phyloP scores from a whole-genome alignment of 78 protist genomes.

The Protostelium mycophagum region DNA sequence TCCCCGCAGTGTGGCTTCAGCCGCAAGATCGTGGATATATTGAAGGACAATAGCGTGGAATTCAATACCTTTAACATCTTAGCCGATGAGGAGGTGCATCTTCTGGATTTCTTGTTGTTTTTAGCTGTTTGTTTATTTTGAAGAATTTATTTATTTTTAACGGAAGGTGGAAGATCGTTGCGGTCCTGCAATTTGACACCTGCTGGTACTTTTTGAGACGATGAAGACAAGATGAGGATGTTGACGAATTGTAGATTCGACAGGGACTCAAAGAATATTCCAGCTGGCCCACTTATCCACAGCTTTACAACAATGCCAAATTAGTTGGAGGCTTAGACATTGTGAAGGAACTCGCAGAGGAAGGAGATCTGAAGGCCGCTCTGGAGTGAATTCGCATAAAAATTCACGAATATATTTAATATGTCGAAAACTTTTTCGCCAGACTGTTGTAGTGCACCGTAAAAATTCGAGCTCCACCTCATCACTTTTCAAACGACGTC shows the following conservation, averaged over 20 bases:
- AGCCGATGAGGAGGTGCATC: constrained; percentile 47
- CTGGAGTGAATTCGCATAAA: neutral
- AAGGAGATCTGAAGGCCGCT: constrained; percentile 21
- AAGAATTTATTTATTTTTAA: too few relatives aligned
- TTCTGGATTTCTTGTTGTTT: too few relatives aligned
- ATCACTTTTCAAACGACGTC: too few relatives aligned
- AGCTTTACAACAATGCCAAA: constrained; percentile 79
- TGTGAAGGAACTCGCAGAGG: constrained; percentile 54
- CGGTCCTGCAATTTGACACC: too few relatives aligned
- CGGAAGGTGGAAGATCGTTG: too few relatives aligned
- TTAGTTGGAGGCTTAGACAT: constrained; percentile 89
- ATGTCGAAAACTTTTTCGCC: too few relatives aligned
- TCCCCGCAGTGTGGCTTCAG: constrained; percentile 91
- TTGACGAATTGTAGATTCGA: constrained; percentile 35
- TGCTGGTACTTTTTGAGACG: too few relatives aligned
- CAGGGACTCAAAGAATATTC: constrained; percentile 55
- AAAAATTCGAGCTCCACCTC: too few relatives aligned
- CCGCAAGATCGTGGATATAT: constrained; percentile 62
- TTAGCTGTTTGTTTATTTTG: too few relatives aligned
- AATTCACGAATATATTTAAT: too few relatives aligned
- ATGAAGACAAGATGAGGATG: too few relatives aligned
- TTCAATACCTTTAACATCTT: constrained; percentile 75
- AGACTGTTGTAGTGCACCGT: too few relatives aligned
- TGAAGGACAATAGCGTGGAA: constrained; percentile 31
- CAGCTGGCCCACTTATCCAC: constrained; percentile 90